These are phyloP conservation scores for Nepenthes gracilis DNA, from an alignment of 148 eudicot genomes.

Conservation along the genomic window DNA sequence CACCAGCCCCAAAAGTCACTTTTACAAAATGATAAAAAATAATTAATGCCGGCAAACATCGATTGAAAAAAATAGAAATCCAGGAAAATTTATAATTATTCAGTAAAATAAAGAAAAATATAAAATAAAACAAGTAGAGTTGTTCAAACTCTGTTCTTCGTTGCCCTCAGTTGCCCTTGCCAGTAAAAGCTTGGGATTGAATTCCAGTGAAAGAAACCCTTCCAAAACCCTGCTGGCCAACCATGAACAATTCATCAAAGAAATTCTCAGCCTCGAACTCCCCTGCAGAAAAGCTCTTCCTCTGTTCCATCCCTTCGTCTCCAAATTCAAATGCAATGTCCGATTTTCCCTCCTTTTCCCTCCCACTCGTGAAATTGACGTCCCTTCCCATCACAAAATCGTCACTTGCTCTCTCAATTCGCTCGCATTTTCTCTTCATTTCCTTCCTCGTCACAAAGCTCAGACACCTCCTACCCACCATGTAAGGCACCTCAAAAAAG, in stretches of 20 bases:
- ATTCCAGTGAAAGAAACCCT: constrained; percentile 73
- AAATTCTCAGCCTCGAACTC: constrained; percentile 14
- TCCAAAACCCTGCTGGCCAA: constrained; percentile 89
- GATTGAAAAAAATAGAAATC: too few relatives aligned
- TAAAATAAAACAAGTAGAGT: too few relatives aligned
- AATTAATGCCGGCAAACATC: too few relatives aligned
- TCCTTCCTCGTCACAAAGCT: constrained; percentile 21
- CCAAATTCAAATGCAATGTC: constrained; percentile 1
- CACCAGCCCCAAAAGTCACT: too few relatives aligned
- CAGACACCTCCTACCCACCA: constrained; percentile 50
- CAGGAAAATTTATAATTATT: too few relatives aligned
- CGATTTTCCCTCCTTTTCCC: too few relatives aligned
- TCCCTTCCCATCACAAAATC: too few relatives aligned
- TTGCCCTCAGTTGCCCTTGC: constrained; percentile 25
- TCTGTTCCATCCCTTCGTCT: background rate
- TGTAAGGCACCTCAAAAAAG: constrained; percentile 62
- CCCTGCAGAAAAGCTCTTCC: background rate
- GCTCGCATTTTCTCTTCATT: constrained; percentile 19
- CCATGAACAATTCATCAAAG: constrained; percentile 58
- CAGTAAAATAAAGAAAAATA: too few relatives aligned
- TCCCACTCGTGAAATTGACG: too few relatives aligned
- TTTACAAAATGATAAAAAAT: too few relatives aligned
- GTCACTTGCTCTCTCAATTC: background rate
- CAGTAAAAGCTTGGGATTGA: constrained; percentile 19
- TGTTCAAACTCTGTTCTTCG: too few relatives aligned